Percentiles rank a stretch among this genome's conserved stretches.
Evolutionary conservation across 73 alveolate species (phyloP).

Genomic region (Paramecium bursaria): DNA sequence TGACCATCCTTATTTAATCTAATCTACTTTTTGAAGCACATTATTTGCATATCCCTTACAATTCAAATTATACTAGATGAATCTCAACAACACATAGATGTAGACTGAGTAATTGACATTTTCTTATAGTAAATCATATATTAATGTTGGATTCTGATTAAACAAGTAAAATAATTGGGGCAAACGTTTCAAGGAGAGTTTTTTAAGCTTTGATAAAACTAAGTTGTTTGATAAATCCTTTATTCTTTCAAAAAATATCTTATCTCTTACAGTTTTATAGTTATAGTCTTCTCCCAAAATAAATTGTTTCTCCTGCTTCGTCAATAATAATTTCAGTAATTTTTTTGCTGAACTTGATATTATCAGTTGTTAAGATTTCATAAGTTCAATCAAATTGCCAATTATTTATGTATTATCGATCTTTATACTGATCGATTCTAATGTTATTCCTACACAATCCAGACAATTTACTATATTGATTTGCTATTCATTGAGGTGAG

Average conservation of each 20-base stretch:
- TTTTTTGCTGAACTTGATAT: constrained; percentile 37
- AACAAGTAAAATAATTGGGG: background rate
- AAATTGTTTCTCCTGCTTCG: background rate
- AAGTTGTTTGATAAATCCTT: background rate
- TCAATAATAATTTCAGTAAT: constrained; percentile 2
- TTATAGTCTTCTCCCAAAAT: constrained; percentile 17
- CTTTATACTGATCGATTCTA: background rate
- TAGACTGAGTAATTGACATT: background rate
- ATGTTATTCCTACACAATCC: constrained; percentile 47
- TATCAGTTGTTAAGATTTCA: background rate
- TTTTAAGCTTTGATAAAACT: background rate
- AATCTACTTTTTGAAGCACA: constrained; percentile 7
- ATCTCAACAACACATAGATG: background rate
- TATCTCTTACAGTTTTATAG: constrained; percentile 23
- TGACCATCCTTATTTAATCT: constrained; percentile 6
- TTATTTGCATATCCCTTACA: background rate
- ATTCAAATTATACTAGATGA: constrained; percentile 4
- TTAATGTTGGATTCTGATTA: background rate
- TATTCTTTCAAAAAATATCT: constrained; percentile 16
- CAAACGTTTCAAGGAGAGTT: background rate
- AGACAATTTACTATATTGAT: constrained; percentile 36
- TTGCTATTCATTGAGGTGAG: background rate
- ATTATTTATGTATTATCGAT: background rate
- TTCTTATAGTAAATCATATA: constrained; percentile 7
- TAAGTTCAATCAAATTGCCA: background rate